Conservation (phyloP, 1,139 yeast species). For the Yamadazyma epiphylla region DNA sequence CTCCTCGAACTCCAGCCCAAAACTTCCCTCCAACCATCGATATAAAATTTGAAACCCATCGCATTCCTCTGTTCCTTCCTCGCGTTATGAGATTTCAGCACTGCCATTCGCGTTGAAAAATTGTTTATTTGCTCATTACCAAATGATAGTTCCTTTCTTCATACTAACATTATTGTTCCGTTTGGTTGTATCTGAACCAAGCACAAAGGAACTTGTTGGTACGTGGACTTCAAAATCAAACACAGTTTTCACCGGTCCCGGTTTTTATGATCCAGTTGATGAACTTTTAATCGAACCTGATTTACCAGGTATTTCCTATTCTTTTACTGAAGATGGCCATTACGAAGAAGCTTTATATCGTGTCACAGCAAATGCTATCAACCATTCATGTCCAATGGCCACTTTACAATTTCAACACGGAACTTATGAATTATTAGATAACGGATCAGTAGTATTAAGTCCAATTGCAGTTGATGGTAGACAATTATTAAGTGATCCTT, state of each 20-base stretch:
- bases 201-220: constrained; percentile 56
- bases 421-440: constrained; percentile 53
- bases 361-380: constrained; percentile 63
- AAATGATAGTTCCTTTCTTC: too few species aligned
- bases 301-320: constrained; percentile 87
- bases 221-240: constrained; percentile 95
- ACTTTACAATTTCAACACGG: constrained; percentile 89
- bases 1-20: too few species aligned
- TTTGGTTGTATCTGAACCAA: constrained; percentile 18
- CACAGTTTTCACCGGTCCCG: constrained; percentile 95
- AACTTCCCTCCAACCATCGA: too few species aligned
- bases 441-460: constrained; percentile 65
- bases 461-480: constrained; percentile 92
- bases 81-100: too few species aligned
- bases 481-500: constrained; percentile 85
- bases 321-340: constrained; percentile 87
- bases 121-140: too few species aligned
- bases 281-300: constrained; percentile 93
- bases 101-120: too few species aligned
- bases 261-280: constrained; percentile 92
- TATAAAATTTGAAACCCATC: too few species aligned
- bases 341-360: constrained; percentile 89
- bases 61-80: too few species aligned
- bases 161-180: too few species aligned
- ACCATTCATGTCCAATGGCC: constrained; percentile 82